Evolutionary conservation across 106 monocot genomes (phyloP), one percentile per base, ranked within the genome.

Genomic region (Cymbidium sinense): DNA sequence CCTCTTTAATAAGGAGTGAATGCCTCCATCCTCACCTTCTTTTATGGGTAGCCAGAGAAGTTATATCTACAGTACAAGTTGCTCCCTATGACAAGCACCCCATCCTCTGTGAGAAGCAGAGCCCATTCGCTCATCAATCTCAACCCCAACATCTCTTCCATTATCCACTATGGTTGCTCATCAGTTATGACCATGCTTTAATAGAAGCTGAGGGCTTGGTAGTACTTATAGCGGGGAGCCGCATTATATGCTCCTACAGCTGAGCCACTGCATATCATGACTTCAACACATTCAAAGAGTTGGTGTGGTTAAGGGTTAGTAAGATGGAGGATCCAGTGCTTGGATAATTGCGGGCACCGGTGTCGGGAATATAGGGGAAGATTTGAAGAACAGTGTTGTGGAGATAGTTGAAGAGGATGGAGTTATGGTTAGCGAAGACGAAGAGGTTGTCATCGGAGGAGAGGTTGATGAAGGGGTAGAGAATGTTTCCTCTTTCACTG

Each of bases 81-180:
- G n/a, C n/a, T n/a, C n/a, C n/a, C n/a, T n/a, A n/a, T n/a, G n/a
- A n/a, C n/a, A n/a, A n/a, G n/a, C n/a, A n/a, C n/a, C n/a, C n/a
- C n/a, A n/a, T n/a, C n/a, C n/a, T n/a, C n/a, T n/a, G n/a, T n/a
- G n/a, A n/a, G n/a, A n/a, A n/a, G n/a, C n/a, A n/a, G n/a, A n/a
- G n/a, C n/a, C n/a, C n/a, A n/a, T n/a, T n/a, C n/a, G n/a, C n/a
- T n/a, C n/a, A n/a, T n/a, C n/a, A n/a, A n/a, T n/a, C n/a, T n/a
- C n/a, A n/a, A n/a, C n/a, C n/a, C n/a, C n/a, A 88, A 86, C 91
- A 91, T 91, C 47, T 81, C 54, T 64, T 91, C 88, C 81, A 85
- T 88, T 2, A 4, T 47, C 91, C 91, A 91, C 50, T 61, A n/a
- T 0, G 91, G 84, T 4, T 77, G 28, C 13, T 78, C 75, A 17